Conservation (phyloP, 768 basidiomycete genomes). For the Leccinum variicolor region DNA sequence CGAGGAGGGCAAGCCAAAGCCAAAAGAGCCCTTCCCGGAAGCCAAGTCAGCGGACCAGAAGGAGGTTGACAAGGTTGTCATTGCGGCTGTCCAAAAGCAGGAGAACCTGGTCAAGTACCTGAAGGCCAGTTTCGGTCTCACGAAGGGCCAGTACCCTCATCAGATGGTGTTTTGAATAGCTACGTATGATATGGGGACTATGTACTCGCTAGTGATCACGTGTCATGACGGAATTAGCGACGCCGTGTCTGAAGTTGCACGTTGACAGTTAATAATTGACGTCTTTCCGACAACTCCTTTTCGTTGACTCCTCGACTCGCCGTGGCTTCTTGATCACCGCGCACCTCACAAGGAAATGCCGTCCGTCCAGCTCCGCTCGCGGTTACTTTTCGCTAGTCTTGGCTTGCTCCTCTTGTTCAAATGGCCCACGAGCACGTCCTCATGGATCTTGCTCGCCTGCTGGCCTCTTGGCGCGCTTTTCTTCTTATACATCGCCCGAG, state of each 20-base stretch:
- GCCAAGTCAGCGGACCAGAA: constrained; percentile 92
- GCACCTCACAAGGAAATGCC: constrained; percentile 10
- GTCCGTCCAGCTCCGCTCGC: background rate
- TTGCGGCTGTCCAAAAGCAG: constrained; percentile 86
- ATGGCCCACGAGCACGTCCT: constrained; percentile 25
- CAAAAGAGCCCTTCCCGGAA: constrained; percentile 82
- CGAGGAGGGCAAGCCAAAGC: constrained; percentile 87
- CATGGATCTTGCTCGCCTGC: constrained; percentile 41
- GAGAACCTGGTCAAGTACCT: constrained; percentile 92
- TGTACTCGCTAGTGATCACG: constrained; percentile 12
- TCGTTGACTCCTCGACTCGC: background rate
- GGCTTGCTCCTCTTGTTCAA: constrained; percentile 10
- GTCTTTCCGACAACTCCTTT: constrained; percentile 1
- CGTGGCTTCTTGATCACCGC: constrained; percentile 3
- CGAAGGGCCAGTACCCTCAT: constrained; percentile 97
- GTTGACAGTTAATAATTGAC: background rate
- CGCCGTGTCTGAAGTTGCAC: background rate
- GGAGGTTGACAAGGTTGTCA: constrained; percentile 71
- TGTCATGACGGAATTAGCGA: background rate
- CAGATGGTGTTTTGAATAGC: constrained; percentile 76
- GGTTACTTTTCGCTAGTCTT: constrained; percentile 13
- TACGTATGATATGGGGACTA: background rate
- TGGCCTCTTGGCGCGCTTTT: constrained; percentile 52
- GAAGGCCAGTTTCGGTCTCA: constrained; percentile 87
- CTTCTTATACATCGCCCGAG: constrained; percentile 58